Conservation (phyloP, 1,139 yeast genomes). For the Yamadazyma pseudoaaseri region DNA sequence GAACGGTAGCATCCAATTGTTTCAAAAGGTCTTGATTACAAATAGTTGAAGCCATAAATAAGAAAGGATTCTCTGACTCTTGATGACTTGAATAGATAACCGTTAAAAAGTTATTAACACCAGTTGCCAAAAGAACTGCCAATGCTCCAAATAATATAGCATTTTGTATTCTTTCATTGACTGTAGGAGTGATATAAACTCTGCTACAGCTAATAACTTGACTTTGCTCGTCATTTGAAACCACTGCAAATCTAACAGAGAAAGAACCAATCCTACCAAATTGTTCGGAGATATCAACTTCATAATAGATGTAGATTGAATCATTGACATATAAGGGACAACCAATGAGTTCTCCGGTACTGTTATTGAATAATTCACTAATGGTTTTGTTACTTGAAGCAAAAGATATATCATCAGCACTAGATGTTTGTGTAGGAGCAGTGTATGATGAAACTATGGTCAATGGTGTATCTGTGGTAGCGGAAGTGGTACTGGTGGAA, state of each 20-base stretch:
- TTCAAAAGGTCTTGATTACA: slow-evolving; percentile 57
- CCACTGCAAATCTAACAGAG: slow-evolving; percentile 34
- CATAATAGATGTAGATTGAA: slow-evolving; percentile 37
- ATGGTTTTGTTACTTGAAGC: slow-evolving; percentile 19
- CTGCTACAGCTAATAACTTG: slow-evolving; percentile 46
- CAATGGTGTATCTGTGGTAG: not conserved
- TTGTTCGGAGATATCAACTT: slow-evolving; percentile 34
- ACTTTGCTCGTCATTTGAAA: slow-evolving; percentile 36
- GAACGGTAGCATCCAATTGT: slow-evolving; percentile 56
- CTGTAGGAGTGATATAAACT: slow-evolving; percentile 51
- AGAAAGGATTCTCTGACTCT: slow-evolving; percentile 58
- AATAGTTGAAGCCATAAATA: slow-evolving; percentile 58
- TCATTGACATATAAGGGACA: slow-evolving; percentile 47
- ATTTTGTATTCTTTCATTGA: slow-evolving; percentile 27
- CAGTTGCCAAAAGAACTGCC: slow-evolving; percentile 41
- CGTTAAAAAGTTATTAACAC: slow-evolving; percentile 40
- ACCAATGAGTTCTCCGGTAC: slow-evolving; percentile 26
- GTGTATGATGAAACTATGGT: not conserved
- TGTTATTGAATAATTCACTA: slow-evolving; percentile 23
- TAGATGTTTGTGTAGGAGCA: not conserved
- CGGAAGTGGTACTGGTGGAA: not conserved
- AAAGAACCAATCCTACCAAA: slow-evolving; percentile 44
- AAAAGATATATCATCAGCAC: slow-evolving; percentile 5
- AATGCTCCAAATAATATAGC: slow-evolving; percentile 42
- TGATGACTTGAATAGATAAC: slow-evolving; percentile 57